Evolutionary conservation across 805 yeast species (phyloP), one percentile per base, ranked within the genome.

Genomic region (Saturnispora mendoncae): DNA sequence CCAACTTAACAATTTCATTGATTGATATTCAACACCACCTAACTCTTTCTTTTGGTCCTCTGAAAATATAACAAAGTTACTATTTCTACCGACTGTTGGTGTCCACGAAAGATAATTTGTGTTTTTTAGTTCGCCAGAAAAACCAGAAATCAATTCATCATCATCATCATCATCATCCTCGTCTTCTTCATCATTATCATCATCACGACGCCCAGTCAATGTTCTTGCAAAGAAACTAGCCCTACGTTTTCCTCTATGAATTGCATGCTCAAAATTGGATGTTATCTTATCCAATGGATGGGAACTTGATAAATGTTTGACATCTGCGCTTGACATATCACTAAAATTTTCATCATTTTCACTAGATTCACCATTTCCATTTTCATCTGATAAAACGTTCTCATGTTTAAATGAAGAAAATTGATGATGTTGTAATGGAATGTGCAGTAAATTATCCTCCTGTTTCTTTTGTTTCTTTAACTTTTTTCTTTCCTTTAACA

Each of bases 1-100:
- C 48, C 73, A 72, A 44, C 82, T 76, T 43, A 92, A 64, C 8
- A 87, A 64, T 54, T 86, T 86, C 44, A 84, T 71, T 0, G 99
- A 86, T 33, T 97, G 72, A 57, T 92, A 92, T 56, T 92, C 99
- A 13, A 92, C 96, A 38, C 98, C 99, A 29, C 98, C 99, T 29
- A 92, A 64, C 58, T 92, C 99, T 45, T 84, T 94, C 53, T 85
- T 87, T 58, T 92, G 97, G 19, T 72, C 79, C 28, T 78, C 84
- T 3, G 85, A 76, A 33, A 92, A 60, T 13, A 82, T 82, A 2
- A 86, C 82, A 66, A 92, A 92, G 0, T 88, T 80, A 0, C 97
- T 90, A 60, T 92, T 92, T 59, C 97, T 73, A 9, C 96, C 97
- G 27, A 92, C 72, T 0, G 92, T 84, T 2, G 97, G 97, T 25